Conservation (phyloP, 2,329 filamentous ascomycete genomes). For the Capronia americana region DNA sequence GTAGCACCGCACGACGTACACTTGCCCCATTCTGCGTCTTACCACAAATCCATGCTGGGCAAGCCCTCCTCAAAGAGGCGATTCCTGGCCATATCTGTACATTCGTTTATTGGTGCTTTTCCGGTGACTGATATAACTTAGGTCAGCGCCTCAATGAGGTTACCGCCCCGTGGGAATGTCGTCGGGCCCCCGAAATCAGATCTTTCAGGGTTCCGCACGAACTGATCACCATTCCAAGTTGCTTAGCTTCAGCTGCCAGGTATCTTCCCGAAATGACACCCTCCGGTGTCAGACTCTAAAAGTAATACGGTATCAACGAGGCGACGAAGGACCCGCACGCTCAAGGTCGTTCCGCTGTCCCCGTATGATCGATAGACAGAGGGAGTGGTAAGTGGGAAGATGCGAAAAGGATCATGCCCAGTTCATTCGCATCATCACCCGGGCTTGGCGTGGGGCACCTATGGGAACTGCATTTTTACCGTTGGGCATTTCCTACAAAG, state of each 20-base stretch:
- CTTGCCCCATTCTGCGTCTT: neutral
- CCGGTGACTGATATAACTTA: neutral
- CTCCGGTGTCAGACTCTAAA: neutral
- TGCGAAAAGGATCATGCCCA: neutral
- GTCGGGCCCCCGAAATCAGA: neutral
- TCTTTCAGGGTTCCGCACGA: neutral
- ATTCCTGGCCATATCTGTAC: neutral
- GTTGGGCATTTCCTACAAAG: neutral
- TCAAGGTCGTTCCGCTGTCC: neutral
- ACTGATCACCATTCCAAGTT: neutral
- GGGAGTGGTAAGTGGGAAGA: neutral
- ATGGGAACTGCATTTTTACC: neutral
- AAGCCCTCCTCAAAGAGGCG: neutral
- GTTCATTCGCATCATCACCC: neutral
- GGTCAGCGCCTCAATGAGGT: neutral
- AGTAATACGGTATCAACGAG: neutral
- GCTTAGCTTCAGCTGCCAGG: neutral
- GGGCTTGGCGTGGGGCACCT: neutral
- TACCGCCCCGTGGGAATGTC: neutral
- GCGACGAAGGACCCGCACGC: neutral
- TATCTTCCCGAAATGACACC: neutral
- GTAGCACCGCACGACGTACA: neutral
- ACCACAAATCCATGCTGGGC: neutral
- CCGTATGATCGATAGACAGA: neutral
- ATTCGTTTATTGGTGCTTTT: neutral